Conservation (phyloP, 2,329 filamentous ascomycete genomes). For the Aspergillus neoniger region DNA sequence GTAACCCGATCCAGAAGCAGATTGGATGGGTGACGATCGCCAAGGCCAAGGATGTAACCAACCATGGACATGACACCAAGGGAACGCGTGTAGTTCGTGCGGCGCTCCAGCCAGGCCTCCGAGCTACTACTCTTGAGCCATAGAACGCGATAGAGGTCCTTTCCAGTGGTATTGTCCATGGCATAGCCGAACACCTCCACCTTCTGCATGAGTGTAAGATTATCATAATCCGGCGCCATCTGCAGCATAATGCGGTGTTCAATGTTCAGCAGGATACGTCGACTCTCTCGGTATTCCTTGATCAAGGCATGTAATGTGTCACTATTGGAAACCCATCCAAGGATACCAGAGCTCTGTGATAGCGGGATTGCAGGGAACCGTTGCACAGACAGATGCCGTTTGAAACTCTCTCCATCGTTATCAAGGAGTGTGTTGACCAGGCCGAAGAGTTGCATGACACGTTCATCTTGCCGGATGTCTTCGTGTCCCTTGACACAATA, state of each 20-base stretch:
- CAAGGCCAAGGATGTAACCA: constrained; percentile 96
- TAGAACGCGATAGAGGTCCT: constrained; percentile 94
- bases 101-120: constrained; percentile 93
- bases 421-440: constrained; percentile 93
- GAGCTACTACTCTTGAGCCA: constrained; percentile 99
- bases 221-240: constrained; percentile 99
- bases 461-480: constrained; percentile 97
- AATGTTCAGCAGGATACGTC: constrained; percentile 97
- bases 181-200: constrained; percentile 99
- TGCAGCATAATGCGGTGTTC: constrained; percentile 99
- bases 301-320: constrained; percentile 97
- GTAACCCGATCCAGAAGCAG: constrained; percentile 95
- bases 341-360: constrained; percentile 90
- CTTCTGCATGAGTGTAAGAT: constrained; percentile 98
- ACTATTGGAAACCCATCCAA: constrained; percentile 97
- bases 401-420: constrained; percentile 94
- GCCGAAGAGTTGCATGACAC: constrained; percentile 99
- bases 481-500: constrained; percentile 98
- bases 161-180: constrained; percentile 97
- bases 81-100: constrained; percentile 98
- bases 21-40: constrained; percentile 96
- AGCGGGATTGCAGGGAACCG: constrained; percentile 95
- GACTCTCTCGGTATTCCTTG: constrained; percentile 92
- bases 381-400: constrained; percentile 94
- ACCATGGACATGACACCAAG: constrained; percentile 99